A percentile compares a stretch with the other conserved stretches of the same genome.
Evolutionary conservation across 2,329 filamentous ascomycete species (phyloP).

Genomic region (Akanthomyces uredinophilus): DNA sequence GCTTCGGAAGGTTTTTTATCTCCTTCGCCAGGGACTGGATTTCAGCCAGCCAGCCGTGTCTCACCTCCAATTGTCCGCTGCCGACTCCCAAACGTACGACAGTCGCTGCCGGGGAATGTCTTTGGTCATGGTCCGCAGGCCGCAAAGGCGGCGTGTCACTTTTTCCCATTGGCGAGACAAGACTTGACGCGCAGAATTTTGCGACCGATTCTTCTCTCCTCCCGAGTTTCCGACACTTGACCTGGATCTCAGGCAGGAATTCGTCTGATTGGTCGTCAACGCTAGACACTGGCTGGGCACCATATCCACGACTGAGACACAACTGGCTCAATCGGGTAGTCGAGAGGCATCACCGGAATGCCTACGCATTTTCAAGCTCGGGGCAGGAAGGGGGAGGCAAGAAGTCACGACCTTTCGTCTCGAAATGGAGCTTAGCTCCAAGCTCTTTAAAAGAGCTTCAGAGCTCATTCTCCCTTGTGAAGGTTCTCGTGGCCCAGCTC

Average conservation of each 20-base stretch:
- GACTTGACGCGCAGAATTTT: background rate
- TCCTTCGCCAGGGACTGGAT: background rate
- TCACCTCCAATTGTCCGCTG: background rate
- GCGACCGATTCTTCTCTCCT: background rate
- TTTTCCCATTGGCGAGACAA: background rate
- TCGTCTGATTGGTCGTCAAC: background rate
- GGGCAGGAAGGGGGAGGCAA: background rate
- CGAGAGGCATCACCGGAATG: slow-evolving; percentile 9
- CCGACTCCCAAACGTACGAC: background rate
- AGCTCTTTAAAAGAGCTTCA: slow-evolving; percentile 5
- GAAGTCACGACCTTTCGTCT: background rate
- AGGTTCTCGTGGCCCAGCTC: background rate
- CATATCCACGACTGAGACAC: slow-evolving; percentile 9
- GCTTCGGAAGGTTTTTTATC: background rate
- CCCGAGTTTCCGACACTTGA: background rate
- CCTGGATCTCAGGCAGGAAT: background rate
- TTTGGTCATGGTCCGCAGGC: background rate
- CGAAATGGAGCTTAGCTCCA: background rate
- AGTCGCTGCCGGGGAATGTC: slow-evolving; percentile 1
- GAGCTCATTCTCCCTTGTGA: background rate
- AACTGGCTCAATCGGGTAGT: background rate
- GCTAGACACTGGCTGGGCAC: background rate
- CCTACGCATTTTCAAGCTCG: slow-evolving; percentile 3
- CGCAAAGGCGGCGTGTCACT: background rate
- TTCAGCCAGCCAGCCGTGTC: background rate